A percentile compares a stretch with the other conserved stretches of the same genome.
Conservation (phyloP, 352 stramenopile species). For the Phytophthora multivora region DNA sequence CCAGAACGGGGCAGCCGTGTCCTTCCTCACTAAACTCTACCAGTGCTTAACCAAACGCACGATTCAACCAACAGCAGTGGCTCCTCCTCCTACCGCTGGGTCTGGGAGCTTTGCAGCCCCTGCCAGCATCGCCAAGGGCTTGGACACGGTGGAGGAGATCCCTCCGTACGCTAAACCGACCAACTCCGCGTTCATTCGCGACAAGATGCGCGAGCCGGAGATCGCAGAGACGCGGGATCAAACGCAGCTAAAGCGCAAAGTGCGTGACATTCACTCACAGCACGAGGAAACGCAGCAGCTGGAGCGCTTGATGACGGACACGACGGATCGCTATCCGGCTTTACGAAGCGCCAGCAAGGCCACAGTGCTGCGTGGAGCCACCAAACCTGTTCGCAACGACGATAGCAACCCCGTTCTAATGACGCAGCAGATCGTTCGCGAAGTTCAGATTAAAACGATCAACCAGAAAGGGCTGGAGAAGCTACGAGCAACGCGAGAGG, state of each 20-base stretch:
- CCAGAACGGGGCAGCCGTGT: conserved; percentile 85
- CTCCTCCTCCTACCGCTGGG: conserved; percentile 14
- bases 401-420: conserved; percentile 53
- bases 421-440: conserved; percentile 82
- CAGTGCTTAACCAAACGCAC: conserved; percentile 90
- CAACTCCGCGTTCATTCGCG: conserved; percentile 80
- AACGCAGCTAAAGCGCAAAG: conserved; percentile 63
- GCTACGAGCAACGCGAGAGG: conserved; percentile 74
- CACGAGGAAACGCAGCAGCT: conserved; percentile 85
- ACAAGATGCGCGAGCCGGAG: conserved; percentile 79
- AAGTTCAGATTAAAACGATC: conserved; percentile 91
- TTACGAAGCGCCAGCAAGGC: conserved; percentile 64
- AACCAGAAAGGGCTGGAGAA: conserved; percentile 87
- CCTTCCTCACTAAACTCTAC: conserved; percentile 90
- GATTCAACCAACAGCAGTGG: conserved; percentile 63
- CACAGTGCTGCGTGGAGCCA: conserved; percentile 63
- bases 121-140: conserved; percentile 29
- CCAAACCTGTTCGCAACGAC: conserved; percentile 74
- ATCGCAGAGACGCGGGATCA: conserved; percentile 78
- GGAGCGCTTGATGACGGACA: conserved; percentile 66
- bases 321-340: conserved; percentile 67
- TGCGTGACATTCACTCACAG: conserved; percentile 63
- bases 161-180: conserved; percentile 87
- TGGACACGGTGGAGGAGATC: conserved; percentile 48
- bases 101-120: conserved; percentile 12